Percentiles rank a stretch among this genome's conserved stretches.
phyloP scores from a whole-genome alignment of 2,329 filamentous ascomycete genomes.

The Fusarium buxicola region DNA sequence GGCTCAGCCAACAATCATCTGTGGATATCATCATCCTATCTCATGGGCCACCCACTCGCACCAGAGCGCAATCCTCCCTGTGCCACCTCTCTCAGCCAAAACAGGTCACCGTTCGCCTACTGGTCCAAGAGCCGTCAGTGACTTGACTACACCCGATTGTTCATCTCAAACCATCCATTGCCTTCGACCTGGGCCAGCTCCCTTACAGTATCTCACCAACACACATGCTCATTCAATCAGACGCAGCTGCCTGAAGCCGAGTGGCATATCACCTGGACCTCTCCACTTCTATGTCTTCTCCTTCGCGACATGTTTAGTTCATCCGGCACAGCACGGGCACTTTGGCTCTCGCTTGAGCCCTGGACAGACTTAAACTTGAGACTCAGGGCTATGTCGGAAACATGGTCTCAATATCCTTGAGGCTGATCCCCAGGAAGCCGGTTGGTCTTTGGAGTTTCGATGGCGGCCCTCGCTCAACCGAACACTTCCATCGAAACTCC shows the following conservation, averaged over 20 bases:
- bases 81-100: constrained; percentile 10
- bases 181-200: constrained; percentile 9
- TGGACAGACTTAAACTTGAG: neutral
- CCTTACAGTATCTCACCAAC: neutral
- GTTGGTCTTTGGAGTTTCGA: neutral
- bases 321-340: neutral
- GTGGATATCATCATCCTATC: neutral
- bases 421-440: neutral
- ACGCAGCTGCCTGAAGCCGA: constrained; percentile 85
- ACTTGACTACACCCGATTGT: constrained; percentile 5
- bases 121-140: constrained; percentile 7
- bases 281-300: neutral
- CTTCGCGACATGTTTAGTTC: neutral
- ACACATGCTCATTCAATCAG: constrained; percentile 78
- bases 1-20: constrained; percentile 1
- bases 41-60: neutral
- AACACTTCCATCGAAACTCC: neutral
- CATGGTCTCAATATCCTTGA: neutral
- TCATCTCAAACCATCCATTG: constrained; percentile 9
- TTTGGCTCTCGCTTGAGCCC: neutral
- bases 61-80: constrained; percentile 1
- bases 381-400: neutral
- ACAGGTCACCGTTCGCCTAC: constrained; percentile 5
- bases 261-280: constrained; percentile 81
- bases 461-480: neutral